Evolutionary conservation across 352 stramenopile genomes (phyloP), one percentile per base, ranked within the genome.

Genomic region (Pythium aphanidermatum): DNA sequence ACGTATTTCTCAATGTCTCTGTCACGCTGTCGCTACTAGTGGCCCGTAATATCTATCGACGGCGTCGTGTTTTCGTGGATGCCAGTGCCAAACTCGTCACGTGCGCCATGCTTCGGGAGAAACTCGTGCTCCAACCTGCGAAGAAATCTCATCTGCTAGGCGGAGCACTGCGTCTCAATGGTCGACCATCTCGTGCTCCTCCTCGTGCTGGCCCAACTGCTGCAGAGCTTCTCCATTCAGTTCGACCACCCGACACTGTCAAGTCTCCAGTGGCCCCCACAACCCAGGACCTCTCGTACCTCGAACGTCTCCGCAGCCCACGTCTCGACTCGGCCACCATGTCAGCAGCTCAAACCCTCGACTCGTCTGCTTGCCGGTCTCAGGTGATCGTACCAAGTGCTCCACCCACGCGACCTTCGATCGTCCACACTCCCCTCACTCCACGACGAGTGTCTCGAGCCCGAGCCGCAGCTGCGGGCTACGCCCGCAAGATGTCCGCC

Each of bases 1-100:
- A 51, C 39, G 35, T 55, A 58, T 44, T 65, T 42, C 34, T 74
- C 56, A 34, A 74, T 20, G 12, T 43, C 3, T 49, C 38, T 3
- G 27, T 19, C 7, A 56, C 48, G 13, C 23, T 56, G n/a, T 13
- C 12, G 16, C 5, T 48, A 16, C 28, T 56, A 10, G 39, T 37
- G 14, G 32, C 28, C 10, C 38, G 48, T 14, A 43, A 46, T 16
- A n/a, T 43, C 16, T 37, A 33, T 21, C 30, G 39, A n/a, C 48
- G 37, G 12, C 31, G 48, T 9, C 37, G 39, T 2, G 20, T 41
- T 13, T 24, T 56, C 16, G 23, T 30, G n/a, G 24, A 29, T 8
- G 38, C 39, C 28, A 40, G 30, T 5, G 21, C 38, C 28, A 49
- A 49, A 4, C 37, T 49, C 28, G 49, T 56, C 39, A 20, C 37